Percentiles rank a stretch among this genome's conserved stretches.
phyloP scores from a whole-genome alignment of 2,329 filamentous ascomycete genomes.

The Dothistroma pini region DNA sequence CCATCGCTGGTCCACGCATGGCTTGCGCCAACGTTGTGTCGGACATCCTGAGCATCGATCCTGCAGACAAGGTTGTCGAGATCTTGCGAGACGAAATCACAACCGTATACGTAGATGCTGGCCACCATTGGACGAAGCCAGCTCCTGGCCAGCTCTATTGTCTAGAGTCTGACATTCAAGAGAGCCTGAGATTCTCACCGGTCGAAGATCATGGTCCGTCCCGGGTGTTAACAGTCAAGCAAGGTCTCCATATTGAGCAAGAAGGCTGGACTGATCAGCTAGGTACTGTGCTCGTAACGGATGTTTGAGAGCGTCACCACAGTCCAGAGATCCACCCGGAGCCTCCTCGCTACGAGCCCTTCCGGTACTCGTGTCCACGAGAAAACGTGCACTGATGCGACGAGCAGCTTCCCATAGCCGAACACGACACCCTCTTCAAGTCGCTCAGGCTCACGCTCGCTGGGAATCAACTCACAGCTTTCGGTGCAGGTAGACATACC shows the following conservation, averaged over 20 bases:
- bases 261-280: not conserved
- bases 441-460: not conserved
- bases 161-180: constrained; percentile 29
- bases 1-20: not conserved
- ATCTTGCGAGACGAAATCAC: not conserved
- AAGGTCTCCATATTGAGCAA: not conserved
- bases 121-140: constrained; percentile 18
- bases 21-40: not conserved
- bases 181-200: constrained; percentile 23
- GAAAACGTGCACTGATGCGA: not conserved
- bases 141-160: constrained; percentile 21
- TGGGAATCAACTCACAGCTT: not conserved
- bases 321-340: not conserved
- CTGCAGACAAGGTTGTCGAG: not conserved
- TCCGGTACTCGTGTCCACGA: not conserved
- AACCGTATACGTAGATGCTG: not conserved
- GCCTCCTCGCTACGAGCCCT: not conserved
- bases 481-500: not conserved
- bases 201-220: constrained; percentile 17
- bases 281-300: not conserved
- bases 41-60: not conserved
- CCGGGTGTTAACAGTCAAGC: constrained; percentile 22
- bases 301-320: not conserved
- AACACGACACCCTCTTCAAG: not conserved
- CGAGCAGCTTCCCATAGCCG: not conserved